Evolutionary conservation across 1,284 basidiomycete species (phyloP).

Genomic region (Malassezia sp.): DNA sequence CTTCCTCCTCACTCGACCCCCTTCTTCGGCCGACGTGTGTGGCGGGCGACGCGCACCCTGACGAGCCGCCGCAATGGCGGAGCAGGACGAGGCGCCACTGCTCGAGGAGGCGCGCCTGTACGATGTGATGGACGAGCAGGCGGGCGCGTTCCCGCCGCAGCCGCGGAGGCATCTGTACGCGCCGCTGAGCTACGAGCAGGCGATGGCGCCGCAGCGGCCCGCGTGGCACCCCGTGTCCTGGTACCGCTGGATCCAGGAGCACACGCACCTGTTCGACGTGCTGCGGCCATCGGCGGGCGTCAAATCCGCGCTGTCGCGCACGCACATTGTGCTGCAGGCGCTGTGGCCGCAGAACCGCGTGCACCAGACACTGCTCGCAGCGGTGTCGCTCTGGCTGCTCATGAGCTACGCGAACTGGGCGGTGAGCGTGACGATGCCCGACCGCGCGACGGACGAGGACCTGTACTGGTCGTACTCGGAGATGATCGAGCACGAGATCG

Average conservation of each 20-base stretch:
- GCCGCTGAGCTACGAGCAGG: slow-evolving; percentile 16
- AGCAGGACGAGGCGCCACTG: slow-evolving; percentile 7
- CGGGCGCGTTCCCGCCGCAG: background rate
- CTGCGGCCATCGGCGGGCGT: slow-evolving; percentile 4
- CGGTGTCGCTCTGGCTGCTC: slow-evolving; percentile 8
- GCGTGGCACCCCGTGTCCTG: slow-evolving; percentile 11
- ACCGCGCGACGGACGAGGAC: background rate
- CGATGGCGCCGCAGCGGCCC: slow-evolving; percentile 6
- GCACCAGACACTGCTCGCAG: slow-evolving; percentile 14
- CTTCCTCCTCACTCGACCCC: too few species aligned
- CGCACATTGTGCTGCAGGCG: background rate
- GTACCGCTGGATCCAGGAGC: background rate
- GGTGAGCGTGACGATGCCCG: slow-evolving; percentile 1
- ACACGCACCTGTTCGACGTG: slow-evolving; percentile 11
- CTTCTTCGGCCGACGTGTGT: too few species aligned
- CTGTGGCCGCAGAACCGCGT: slow-evolving; percentile 15
- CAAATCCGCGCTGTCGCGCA: background rate
- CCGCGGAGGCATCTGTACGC: slow-evolving; percentile 14
- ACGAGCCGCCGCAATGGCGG: too few species aligned
- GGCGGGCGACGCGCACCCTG: too few species aligned
- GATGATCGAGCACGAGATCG: slow-evolving; percentile 1
- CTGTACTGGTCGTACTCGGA: background rate
- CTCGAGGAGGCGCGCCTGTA: slow-evolving; percentile 1
- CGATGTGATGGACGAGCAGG: slow-evolving; percentile 8
- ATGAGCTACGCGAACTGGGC: slow-evolving; percentile 12